Evolutionary conservation across 2,329 filamentous ascomycete genomes (phyloP).

Genomic region (Penicillium sp.): DNA sequence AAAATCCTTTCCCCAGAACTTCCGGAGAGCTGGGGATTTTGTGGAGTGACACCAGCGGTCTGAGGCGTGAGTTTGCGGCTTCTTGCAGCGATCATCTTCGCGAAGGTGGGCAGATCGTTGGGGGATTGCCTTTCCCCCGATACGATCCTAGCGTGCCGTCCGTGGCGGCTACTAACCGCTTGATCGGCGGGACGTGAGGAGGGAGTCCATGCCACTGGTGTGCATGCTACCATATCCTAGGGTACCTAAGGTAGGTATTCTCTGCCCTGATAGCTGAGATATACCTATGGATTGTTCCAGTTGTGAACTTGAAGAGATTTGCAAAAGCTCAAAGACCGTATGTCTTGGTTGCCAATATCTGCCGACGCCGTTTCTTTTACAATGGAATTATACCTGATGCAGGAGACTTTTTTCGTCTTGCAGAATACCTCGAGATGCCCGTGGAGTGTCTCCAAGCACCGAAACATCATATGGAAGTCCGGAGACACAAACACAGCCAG

Average conservation of each 20-base stretch:
- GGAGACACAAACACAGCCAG: constrained; percentile 11
- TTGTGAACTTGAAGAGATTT: no score
- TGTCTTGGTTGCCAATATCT: background rate
- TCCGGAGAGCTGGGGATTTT: constrained; percentile 16
- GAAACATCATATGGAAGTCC: constrained; percentile 1
- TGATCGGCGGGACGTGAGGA: background rate
- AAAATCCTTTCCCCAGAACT: constrained; percentile 19
- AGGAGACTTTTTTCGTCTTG: background rate
- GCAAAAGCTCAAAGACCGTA: background rate
- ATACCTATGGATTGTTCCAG: background rate
- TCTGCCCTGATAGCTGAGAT: no score
- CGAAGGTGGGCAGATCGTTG: constrained; percentile 10
- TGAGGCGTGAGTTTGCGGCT: constrained; percentile 24
- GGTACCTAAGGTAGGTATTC: no score
- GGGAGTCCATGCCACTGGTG: background rate
- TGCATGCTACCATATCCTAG: no score
- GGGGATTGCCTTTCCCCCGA: constrained; percentile 6
- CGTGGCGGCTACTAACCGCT: constrained; percentile 11
- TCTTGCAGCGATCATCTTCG: constrained; percentile 24
- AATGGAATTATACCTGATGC: background rate
- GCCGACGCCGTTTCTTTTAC: background rate
- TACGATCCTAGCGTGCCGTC: background rate
- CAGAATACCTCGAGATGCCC: background rate
- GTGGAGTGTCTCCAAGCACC: background rate
- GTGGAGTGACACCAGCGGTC: constrained; percentile 28